Evolutionary conservation across 495 filamentous ascomycete species (phyloP), one percentile per base, ranked within the genome.

Genomic region (Penicillium argentinense): DNA sequence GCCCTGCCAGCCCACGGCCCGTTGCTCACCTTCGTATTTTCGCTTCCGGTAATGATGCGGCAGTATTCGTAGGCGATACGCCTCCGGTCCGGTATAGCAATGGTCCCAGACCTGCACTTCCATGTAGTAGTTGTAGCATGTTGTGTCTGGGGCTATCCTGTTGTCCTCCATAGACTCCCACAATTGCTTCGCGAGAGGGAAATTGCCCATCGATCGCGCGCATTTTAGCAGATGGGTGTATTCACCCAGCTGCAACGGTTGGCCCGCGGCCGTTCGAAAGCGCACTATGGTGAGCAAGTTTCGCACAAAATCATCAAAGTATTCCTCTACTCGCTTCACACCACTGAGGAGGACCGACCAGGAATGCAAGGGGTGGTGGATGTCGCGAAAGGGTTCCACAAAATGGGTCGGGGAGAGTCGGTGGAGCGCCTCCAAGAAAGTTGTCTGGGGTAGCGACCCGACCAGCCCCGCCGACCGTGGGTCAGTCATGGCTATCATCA

Each of bases 61-160:
- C 14, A 68, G 67, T 11, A 78, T 59, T 14, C 75, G 66, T 18
- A 75, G 24, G 18, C 56, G 63, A 42, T 75, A 70, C 18, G 69
- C 63, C 42, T 69, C 63, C 7, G 14, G 29, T 7, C 73, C 67
- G 2, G 55, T 53, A 25, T 62, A 67, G 16, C 60, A 48, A 30
- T 53, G 51, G 7, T 76, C 53, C 75, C 75, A 79, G 32, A 71
- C 60, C 16, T 66, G 64, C 1, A 70, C 70, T 22, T 66, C 72
- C 56, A 84, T 70, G 36, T 75, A 80, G 29, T 72, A 57, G 39
- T 85, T 87, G 57, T 82, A 87, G 51, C 79, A 81, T 40, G 63
- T 62, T 2, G 66, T 53, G 54, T 84, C 72, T 1, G 71, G 78
- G n/a, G 47, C 19, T 5, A 81, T 27, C 2, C 54, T 47, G 5